Evolutionary conservation across 805 yeast species (phyloP).

Genomic region (Teunomyces kruisii): DNA sequence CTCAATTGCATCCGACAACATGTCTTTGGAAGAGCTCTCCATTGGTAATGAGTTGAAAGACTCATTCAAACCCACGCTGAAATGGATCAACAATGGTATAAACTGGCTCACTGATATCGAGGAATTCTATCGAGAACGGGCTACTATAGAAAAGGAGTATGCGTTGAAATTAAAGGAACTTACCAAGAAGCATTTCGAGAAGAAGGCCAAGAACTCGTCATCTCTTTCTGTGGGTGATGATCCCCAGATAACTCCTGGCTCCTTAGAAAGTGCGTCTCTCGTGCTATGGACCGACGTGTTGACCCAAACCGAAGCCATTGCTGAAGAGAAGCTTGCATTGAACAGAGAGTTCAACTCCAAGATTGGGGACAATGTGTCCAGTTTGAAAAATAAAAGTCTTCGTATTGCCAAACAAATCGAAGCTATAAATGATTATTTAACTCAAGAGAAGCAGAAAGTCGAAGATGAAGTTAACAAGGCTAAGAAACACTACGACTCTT

Average conservation of each 20-base stretch:
- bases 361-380: slow-evolving; percentile 59
- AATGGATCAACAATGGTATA: slow-evolving; percentile 76
- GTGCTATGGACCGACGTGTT: slow-evolving; percentile 90
- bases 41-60: slow-evolving; percentile 80
- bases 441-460: slow-evolving; percentile 44
- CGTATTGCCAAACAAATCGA: slow-evolving; percentile 56
- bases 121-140: slow-evolving; percentile 79
- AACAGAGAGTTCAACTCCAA: slow-evolving; percentile 59
- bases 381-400: slow-evolving; percentile 53
- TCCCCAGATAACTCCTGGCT: slow-evolving; percentile 92
- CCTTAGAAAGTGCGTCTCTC: slow-evolving; percentile 81
- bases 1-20: neutral
- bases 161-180: slow-evolving; percentile 63
- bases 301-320: slow-evolving; percentile 76
- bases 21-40: slow-evolving; percentile 17
- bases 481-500: slow-evolving; percentile 75
- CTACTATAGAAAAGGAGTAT: slow-evolving; percentile 81
- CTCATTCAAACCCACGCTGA: slow-evolving; percentile 70
- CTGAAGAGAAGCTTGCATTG: slow-evolving; percentile 62
- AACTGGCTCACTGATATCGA: slow-evolving; percentile 79
- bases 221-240: slow-evolving; percentile 82
- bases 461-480: slow-evolving; percentile 61
- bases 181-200: slow-evolving; percentile 67
- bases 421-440: slow-evolving; percentile 58
- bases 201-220: slow-evolving; percentile 69